These are phyloP conservation scores for Amanita subjunquillea DNA, from an alignment of 768 basidiomycete species.

Conservation along the genomic window DNA sequence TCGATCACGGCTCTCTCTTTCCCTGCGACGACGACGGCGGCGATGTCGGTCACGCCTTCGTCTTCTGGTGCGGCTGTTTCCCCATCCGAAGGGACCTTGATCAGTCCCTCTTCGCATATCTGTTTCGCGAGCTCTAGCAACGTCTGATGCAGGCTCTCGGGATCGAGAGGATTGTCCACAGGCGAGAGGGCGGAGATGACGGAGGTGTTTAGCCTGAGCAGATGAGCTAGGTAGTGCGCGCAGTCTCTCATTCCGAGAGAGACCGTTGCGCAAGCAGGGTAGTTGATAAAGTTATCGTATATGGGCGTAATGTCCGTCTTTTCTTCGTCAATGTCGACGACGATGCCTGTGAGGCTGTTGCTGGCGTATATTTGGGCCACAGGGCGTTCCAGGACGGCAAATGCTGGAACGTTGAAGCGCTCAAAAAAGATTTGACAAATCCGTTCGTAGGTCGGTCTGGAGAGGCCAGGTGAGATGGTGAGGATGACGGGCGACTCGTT, in stretches of 20 bases:
- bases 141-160: slow-evolving; percentile 34
- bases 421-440: slow-evolving; percentile 86
- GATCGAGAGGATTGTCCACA: slow-evolving; percentile 33
- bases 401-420: slow-evolving; percentile 81
- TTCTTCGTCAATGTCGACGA: slow-evolving; percentile 74
- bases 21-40: slow-evolving; percentile 84
- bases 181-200: slow-evolving; percentile 51
- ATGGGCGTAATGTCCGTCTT: slow-evolving; percentile 72
- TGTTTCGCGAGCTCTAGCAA: slow-evolving; percentile 58
- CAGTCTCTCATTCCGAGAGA: slow-evolving; percentile 63
- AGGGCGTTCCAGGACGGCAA: slow-evolving; percentile 74
- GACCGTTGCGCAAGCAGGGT: slow-evolving; percentile 43
- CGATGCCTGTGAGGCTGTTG: slow-evolving; percentile 59
- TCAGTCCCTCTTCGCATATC: slow-evolving; percentile 51
- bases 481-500: slow-evolving; percentile 85
- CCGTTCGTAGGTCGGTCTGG: slow-evolving; percentile 58
- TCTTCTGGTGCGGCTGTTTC: slow-evolving; percentile 62
- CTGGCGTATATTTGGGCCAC: slow-evolving; percentile 77
- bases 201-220: slow-evolving; percentile 60
- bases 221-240: slow-evolving; percentile 62
- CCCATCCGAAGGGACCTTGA: slow-evolving; percentile 68
- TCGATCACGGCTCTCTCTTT: slow-evolving; percentile 86
- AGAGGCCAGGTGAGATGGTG: slow-evolving; percentile 54
- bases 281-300: slow-evolving; percentile 58
- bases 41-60: slow-evolving; percentile 84